phyloP scores from a whole-genome alignment of 768 basidiomycete species.

The Amanita pallidorosea region DNA sequence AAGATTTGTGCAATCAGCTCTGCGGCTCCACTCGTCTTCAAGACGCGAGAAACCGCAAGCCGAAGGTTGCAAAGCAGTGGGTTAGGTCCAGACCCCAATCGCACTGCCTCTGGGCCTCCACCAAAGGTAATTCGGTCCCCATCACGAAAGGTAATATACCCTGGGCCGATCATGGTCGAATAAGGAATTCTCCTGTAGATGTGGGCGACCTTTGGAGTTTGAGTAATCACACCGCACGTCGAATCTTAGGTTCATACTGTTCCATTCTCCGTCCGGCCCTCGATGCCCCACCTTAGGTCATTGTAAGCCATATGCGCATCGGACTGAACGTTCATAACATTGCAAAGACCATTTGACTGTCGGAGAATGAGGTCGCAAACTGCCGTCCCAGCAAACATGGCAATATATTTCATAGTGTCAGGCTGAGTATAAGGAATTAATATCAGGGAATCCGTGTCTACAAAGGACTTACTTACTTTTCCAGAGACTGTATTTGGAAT shows the following conservation, averaged over 20 bases:
- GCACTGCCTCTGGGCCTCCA: slow-evolving; percentile 8
- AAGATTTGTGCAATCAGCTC: slow-evolving; percentile 1
- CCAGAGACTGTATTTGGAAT: slow-evolving; percentile 4
- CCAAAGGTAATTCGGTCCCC: slow-evolving; percentile 8
- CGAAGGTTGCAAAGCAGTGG: slow-evolving; percentile 14
- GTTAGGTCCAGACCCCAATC: slow-evolving; percentile 9
- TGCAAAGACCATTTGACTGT: slow-evolving; percentile 5
- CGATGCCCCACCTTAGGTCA: slow-evolving; percentile 6
- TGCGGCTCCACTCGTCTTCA: slow-evolving; percentile 6
- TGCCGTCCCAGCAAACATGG: slow-evolving; percentile 7
- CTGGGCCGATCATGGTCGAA: neutral
- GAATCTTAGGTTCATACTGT: slow-evolving; percentile 5
- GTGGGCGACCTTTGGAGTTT: slow-evolving; percentile 5
- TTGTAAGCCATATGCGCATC: slow-evolving; percentile 5
- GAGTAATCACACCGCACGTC: neutral
- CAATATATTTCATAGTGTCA: slow-evolving; percentile 3
- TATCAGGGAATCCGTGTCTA: neutral
- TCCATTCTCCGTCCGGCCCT: slow-evolving; percentile 3
- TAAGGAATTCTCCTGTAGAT: slow-evolving; percentile 5
- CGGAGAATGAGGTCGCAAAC: neutral
- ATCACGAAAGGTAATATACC: neutral
- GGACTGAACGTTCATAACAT: slow-evolving; percentile 5
- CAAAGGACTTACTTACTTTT: neutral
- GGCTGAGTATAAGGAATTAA: neutral
- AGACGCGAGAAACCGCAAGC: slow-evolving; percentile 11